Percentiles rank a stretch among this genome's conserved stretches.
phyloP scores from a whole-genome alignment of 2,329 filamentous ascomycete species.

The Neobulgaria alba region DNA sequence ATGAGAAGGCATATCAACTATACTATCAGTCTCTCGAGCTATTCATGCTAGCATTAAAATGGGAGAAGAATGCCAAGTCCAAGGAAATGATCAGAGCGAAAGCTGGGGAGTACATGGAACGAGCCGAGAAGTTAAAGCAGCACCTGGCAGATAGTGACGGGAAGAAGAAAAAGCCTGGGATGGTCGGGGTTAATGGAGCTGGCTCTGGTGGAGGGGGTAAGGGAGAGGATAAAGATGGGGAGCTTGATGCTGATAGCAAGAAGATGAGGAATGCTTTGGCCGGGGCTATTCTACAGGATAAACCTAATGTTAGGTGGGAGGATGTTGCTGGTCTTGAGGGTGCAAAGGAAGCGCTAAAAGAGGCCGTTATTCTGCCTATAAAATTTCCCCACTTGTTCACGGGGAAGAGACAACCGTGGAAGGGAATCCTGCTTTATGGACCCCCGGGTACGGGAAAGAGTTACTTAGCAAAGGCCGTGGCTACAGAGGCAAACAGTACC shows the following conservation, averaged over 20 bases:
- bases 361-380: slow-evolving; percentile 94
- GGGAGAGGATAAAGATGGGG: slow-evolving; percentile 49
- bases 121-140: slow-evolving; percentile 93
- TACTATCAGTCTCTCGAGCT: slow-evolving; percentile 96
- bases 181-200: slow-evolving; percentile 65
- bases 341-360: slow-evolving; percentile 94
- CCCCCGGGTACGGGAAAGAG: slow-evolving; percentile 96
- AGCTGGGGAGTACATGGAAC: slow-evolving; percentile 95
- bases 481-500: slow-evolving; percentile 96
- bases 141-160: slow-evolving; percentile 70
- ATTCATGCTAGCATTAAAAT: slow-evolving; percentile 98
- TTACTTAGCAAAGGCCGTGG: slow-evolving; percentile 94
- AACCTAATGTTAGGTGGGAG: slow-evolving; percentile 96
- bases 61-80: slow-evolving; percentile 96
- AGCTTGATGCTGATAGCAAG: slow-evolving; percentile 85
- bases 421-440: slow-evolving; percentile 91
- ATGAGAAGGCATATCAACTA: slow-evolving; percentile 91
- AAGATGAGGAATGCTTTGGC: slow-evolving; percentile 86
- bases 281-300: slow-evolving; percentile 87
- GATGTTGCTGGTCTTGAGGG: slow-evolving; percentile 91
- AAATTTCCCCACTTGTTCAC: slow-evolving; percentile 96
- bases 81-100: slow-evolving; percentile 97
- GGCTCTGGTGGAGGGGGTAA: slow-evolving; percentile 54
- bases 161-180: slow-evolving; percentile 61
- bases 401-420: slow-evolving; percentile 96